Evolutionary conservation across 495 filamentous ascomycete species (phyloP), one percentile per base, ranked within the genome.

Genomic region (Jackrogersella minutella): DNA sequence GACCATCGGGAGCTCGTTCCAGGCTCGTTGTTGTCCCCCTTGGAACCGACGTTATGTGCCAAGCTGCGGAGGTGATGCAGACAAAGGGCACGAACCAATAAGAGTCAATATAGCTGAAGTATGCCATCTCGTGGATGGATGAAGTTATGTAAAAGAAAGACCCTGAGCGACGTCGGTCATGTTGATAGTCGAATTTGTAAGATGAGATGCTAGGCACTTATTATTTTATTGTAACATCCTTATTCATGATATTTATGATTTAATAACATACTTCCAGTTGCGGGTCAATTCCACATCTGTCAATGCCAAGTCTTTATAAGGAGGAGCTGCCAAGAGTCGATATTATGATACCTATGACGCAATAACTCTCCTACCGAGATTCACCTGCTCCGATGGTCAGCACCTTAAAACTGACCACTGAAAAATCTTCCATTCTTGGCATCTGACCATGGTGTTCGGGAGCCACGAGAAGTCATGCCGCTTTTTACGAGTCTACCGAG

Each of bases 11-110:
- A n/a, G n/a, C n/a, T n/a, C 30, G 2, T 7, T 1, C 58, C n/a
- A 5, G 31, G 19, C 30, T 24, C 34, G 50, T 46, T 55, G 60
- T 40, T 39, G 40, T 22, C 28, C 16, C 24, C 46, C 33, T 28
- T 37, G 54, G 37, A 54, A 24, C 43, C 57, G 64, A 68, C 58
- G 58, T 54, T 68, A 68, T 62, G 58, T 62, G 64, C 58, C 58
- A 62, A 68, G 62, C 36, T 37, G 9, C 58, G 33, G 44, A 59
- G 26, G 46, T 50, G 44, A 43, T 19, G 13, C 1, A 54, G 28
- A 53, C 50, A 36, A 62, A 55, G 31, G n/a, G 41, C 47, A 26
- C 34, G 37, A 33, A 17, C 65, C 65, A 68, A 68, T 64, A 3
- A 40, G n/a, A 59, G 22, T 1, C 4, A 11, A 24, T 14, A 16